Percentiles rank a stretch among this genome's conserved stretches.
These are phyloP conservation scores for Vigna trinervia DNA, from an alignment of 306 rosid genomes.

Conservation along the genomic window DNA sequence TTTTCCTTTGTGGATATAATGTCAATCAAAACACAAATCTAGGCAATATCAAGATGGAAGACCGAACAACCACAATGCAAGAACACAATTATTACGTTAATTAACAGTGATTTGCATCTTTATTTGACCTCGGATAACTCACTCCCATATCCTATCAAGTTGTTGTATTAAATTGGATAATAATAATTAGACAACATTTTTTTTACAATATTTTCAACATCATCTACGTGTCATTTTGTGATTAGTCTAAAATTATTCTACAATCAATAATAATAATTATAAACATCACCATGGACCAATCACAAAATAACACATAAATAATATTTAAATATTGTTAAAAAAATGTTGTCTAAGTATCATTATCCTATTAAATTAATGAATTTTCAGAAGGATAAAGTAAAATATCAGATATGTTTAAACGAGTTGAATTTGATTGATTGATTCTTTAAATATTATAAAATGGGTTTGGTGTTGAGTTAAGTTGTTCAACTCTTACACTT, in stretches of 20 bases:
- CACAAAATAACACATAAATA: too few species aligned
- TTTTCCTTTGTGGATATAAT: conserved; percentile 19
- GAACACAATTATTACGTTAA: neutral
- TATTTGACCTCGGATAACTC: neutral
- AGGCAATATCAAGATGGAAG: conserved; percentile 37
- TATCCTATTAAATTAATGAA: neutral
- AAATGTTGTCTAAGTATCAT: too few species aligned
- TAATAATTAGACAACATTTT: too few species aligned
- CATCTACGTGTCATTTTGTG: too few species aligned
- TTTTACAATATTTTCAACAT: too few species aligned
- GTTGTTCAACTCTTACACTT: neutral
- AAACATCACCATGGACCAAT: too few species aligned
- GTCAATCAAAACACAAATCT: conserved; percentile 29
- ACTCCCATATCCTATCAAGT: neutral
- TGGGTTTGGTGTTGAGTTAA: neutral
- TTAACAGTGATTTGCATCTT: neutral
- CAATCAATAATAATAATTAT: too few species aligned
- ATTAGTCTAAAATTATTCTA: too few species aligned
- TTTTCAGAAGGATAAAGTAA: too few species aligned
- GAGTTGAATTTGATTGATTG: neutral
- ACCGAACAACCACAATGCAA: conserved; percentile 12
- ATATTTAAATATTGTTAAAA: too few species aligned
- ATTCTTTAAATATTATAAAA: neutral
- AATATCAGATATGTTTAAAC: neutral
- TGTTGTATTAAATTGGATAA: too few species aligned